A percentile compares a stretch with the other conserved stretches of the same genome.
Evolutionary conservation across 2,329 filamentous ascomycete genomes (phyloP).

Genomic region (Paramyrothecium roridum): DNA sequence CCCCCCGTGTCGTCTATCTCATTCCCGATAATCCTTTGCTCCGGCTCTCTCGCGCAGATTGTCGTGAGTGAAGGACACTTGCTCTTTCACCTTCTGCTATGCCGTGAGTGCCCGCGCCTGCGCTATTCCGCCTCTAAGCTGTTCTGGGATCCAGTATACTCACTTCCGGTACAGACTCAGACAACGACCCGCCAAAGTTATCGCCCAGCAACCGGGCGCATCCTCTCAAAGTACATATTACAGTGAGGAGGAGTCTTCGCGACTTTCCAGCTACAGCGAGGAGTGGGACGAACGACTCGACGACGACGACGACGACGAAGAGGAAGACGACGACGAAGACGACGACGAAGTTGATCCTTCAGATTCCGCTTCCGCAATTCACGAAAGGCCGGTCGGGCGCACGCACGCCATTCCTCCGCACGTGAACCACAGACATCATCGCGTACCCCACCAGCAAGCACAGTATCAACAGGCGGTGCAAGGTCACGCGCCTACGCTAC

Average conservation of each 20-base stretch:
- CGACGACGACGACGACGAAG: constrained; percentile 37
- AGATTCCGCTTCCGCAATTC: constrained; percentile 54
- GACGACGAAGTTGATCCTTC: constrained; percentile 52
- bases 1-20: constrained; percentile 4
- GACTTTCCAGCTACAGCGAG: constrained; percentile 23
- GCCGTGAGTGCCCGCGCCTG: constrained; percentile 34
- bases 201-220: constrained; percentile 17
- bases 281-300: constrained; percentile 19
- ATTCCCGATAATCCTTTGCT: constrained; percentile 30
- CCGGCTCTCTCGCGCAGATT: constrained; percentile 40
- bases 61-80: constrained; percentile 44
- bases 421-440: constrained; percentile 23
- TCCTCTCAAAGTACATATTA: constrained; percentile 26
- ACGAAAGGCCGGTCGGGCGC: constrained; percentile 22
- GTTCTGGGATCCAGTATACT: neutral
- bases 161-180: constrained; percentile 5
- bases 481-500: constrained; percentile 38
- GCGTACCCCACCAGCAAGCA: constrained; percentile 29
- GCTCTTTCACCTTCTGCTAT: constrained; percentile 33
- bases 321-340: constrained; percentile 33
- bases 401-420: constrained; percentile 16
- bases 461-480: constrained; percentile 34
- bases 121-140: constrained; percentile 6
- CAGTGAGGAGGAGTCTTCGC: constrained; percentile 37
- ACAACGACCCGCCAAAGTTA: neutral